Evolutionary conservation across 2,329 filamentous ascomycete species (phyloP).

Genomic region (Coniochaeta prunicola): DNA sequence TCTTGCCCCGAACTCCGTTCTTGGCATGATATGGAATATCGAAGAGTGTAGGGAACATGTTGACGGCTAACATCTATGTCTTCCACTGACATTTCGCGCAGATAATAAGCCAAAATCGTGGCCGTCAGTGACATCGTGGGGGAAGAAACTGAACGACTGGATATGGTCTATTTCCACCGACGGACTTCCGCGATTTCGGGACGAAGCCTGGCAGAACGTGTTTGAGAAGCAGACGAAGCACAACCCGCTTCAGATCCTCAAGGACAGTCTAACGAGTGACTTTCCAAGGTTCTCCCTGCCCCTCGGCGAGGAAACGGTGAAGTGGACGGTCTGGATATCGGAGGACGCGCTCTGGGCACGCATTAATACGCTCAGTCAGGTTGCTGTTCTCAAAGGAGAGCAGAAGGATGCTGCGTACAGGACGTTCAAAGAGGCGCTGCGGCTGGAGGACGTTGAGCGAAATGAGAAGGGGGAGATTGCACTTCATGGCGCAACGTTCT

Average conservation of each 20-base stretch:
- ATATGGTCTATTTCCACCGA: conserved; percentile 47
- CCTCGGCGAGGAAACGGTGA: conserved; percentile 46
- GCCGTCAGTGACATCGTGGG: conserved; percentile 52
- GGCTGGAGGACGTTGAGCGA: conserved; percentile 42
- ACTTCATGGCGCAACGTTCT: conserved; percentile 56
- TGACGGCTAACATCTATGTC: background rate
- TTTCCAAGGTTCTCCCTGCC: conserved; percentile 51
- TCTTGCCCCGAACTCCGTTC: conserved; percentile 48
- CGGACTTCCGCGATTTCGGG: conserved; percentile 56
- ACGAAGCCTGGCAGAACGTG: conserved; percentile 54
- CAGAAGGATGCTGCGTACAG: conserved; percentile 39
- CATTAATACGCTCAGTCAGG: conserved; percentile 59
- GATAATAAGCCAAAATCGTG: conserved; percentile 57
- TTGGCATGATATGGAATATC: conserved; percentile 68
- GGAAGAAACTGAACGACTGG: conserved; percentile 52
- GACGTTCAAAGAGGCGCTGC: conserved; percentile 47
- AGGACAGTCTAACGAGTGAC: conserved; percentile 28
- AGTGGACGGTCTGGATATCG: conserved; percentile 51
- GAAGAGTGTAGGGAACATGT: conserved; percentile 48
- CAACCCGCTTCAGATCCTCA: conserved; percentile 44
- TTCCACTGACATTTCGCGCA: conserved; percentile 17
- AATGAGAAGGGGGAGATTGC: conserved; percentile 57
- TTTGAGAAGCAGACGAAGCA: conserved; percentile 53
- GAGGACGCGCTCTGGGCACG: conserved; percentile 57
- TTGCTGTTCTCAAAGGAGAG: conserved; percentile 49